A percentile compares a stretch with the other conserved stretches of the same genome.
These are phyloP conservation scores for Solanum bulbocastanum DNA, from an alignment of 257 asterid genomes.

Conservation along the genomic window DNA sequence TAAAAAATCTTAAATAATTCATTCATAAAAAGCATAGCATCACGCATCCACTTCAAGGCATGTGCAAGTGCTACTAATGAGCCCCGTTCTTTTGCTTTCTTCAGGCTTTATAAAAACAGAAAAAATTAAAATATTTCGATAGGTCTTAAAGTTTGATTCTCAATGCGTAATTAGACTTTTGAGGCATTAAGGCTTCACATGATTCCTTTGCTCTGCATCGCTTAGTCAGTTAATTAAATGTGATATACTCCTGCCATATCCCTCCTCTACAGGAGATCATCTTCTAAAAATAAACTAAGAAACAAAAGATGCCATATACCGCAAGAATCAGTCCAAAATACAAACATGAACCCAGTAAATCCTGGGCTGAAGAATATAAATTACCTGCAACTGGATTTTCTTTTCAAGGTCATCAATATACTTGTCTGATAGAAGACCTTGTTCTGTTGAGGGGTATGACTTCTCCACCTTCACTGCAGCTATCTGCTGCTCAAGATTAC, in stretches of 20 bases:
- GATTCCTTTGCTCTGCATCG: not conserved
- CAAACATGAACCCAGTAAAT: not conserved
- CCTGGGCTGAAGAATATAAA: not conserved
- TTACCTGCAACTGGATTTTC: constrained; percentile 77
- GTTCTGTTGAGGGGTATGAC: constrained; percentile 27
- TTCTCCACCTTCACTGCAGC: constrained; percentile 37
- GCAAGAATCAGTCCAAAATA: not conserved
- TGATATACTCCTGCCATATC: not conserved
- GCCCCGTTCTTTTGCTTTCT: not conserved
- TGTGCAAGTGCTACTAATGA: not conserved
- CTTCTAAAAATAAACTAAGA: not conserved
- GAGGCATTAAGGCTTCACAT: not conserved
- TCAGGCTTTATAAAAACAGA: not conserved
- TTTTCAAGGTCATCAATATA: constrained; percentile 49
- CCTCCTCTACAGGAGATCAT: not conserved
- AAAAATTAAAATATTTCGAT: not conserved
- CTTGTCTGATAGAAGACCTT: constrained; percentile 40
- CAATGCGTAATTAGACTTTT: not conserved
- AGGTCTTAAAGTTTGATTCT: not conserved
- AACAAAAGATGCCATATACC: not conserved
- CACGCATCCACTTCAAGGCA: not conserved
- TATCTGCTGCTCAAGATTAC: constrained; percentile 60
- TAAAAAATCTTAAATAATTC: not conserved
- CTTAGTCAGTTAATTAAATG: not conserved
- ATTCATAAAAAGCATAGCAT: not conserved